These are phyloP conservation scores for Talaromyces wortmannii DNA, from an alignment of 495 filamentous ascomycete species.

Conservation along the genomic window DNA sequence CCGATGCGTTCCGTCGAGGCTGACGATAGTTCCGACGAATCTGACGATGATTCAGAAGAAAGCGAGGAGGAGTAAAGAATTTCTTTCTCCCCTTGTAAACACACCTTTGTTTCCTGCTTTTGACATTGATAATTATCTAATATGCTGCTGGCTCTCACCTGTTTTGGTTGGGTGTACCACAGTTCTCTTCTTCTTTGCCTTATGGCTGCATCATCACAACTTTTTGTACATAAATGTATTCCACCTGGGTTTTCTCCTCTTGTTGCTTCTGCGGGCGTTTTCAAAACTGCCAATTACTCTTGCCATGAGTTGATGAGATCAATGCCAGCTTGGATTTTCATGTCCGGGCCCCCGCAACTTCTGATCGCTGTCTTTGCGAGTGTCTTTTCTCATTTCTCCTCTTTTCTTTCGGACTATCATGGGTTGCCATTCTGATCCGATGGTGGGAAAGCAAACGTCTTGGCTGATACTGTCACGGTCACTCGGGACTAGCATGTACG, in stretches of 20 bases:
- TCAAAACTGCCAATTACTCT: constrained; percentile 16
- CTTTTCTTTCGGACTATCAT: neutral
- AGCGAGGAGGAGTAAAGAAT: constrained; percentile 44
- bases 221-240: neutral
- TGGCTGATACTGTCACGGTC: too few species aligned
- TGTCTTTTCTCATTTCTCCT: neutral
- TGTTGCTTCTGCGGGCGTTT: constrained; percentile 3
- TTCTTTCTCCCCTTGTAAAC: neutral
- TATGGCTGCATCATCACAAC: neutral
- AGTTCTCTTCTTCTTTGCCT: neutral
- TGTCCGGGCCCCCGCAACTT: neutral
- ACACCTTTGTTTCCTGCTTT: neutral
- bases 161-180: too few species aligned
- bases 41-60: constrained; percentile 47
- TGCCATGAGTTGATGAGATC: constrained; percentile 3
- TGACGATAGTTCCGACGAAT: constrained; percentile 43
- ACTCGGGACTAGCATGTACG: too few species aligned
- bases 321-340: neutral
- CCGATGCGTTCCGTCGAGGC: constrained; percentile 38
- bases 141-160: too few species aligned
- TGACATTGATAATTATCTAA: too few species aligned
- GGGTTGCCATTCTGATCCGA: too few species aligned
- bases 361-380: neutral
- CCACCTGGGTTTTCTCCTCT: constrained; percentile 10
- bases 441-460: too few species aligned